Conservation (phyloP, 2,329 filamentous ascomycete species). For the Penicillium sclerotiorum region DNA sequence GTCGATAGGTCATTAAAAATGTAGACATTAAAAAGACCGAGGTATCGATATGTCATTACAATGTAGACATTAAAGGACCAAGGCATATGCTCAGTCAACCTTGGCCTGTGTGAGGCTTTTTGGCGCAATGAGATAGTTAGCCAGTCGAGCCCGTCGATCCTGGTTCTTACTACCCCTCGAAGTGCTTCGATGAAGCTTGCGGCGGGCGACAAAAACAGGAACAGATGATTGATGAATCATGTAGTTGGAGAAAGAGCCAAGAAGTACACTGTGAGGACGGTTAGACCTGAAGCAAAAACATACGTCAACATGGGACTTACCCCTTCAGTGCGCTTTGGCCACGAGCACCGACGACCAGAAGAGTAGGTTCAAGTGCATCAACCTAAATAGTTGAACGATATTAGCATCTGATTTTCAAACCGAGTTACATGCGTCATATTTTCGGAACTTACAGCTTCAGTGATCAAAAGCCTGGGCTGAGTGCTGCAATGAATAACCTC, state of each 20-base stretch:
- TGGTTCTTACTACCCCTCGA: slow-evolving; percentile 66
- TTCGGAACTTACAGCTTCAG: slow-evolving; percentile 69
- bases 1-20: no score
- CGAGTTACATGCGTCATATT: not conserved
- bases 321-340: slow-evolving; percentile 91
- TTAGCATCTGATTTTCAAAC: slow-evolving; percentile 7
- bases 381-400: slow-evolving; percentile 63
- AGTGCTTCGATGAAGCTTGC: slow-evolving; percentile 82
- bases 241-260: slow-evolving; percentile 97
- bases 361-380: slow-evolving; percentile 84
- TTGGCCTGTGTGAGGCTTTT: slow-evolving; percentile 71
- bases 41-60: not conserved
- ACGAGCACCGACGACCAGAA: slow-evolving; percentile 90
- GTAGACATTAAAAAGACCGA: not conserved
- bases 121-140: slow-evolving; percentile 79
- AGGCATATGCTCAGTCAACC: slow-evolving; percentile 61
- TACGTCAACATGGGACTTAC: slow-evolving; percentile 55
- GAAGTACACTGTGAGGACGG: slow-evolving; percentile 68
- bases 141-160: slow-evolving; percentile 69
- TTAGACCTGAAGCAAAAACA: slow-evolving; percentile 9
- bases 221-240: slow-evolving; percentile 95
- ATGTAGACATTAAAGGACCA: not conserved
- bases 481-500: slow-evolving; percentile 99
- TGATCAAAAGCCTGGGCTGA: slow-evolving; percentile 92
- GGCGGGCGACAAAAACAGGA: slow-evolving; percentile 96